These are phyloP conservation scores for Kregervanrija fluxuum DNA, from an alignment of 805 yeast species.

Conservation along the genomic window DNA sequence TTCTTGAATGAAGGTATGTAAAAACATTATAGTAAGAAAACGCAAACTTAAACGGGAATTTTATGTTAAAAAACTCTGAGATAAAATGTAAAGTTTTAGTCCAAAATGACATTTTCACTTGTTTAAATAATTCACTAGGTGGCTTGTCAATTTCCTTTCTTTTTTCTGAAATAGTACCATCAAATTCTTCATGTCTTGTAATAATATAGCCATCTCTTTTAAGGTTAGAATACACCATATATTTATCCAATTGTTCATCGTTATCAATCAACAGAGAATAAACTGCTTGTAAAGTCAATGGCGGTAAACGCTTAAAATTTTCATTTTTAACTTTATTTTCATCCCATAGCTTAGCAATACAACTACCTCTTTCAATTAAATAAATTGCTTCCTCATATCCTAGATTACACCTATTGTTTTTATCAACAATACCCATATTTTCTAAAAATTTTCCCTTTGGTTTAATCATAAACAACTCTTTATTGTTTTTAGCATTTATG, in stretches of 20 bases:
- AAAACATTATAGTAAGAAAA: conserved; percentile 14
- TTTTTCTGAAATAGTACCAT: background rate
- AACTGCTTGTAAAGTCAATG: conserved; percentile 56
- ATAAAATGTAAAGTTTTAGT: conserved; percentile 2
- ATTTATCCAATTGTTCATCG: conserved; percentile 38
- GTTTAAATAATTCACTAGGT: background rate
- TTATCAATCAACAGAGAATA: conserved; percentile 43
- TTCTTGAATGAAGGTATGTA: conserved; percentile 11
- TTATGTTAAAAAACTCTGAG: conserved; percentile 3
- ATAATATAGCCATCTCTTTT: conserved; percentile 77
- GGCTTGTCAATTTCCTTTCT: conserved; percentile 1
- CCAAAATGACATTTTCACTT: conserved; percentile 8
- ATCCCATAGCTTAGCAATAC: conserved; percentile 20
- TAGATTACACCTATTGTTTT: conserved; percentile 39
- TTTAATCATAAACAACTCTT: conserved; percentile 27
- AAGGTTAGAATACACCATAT: conserved; percentile 64
- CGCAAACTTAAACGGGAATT: conserved; percentile 9
- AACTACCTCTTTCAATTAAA: conserved; percentile 72
- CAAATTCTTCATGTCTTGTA: conserved; percentile 19
- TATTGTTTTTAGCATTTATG: conserved; percentile 7
- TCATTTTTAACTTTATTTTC: conserved; percentile 18
- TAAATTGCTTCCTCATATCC: conserved; percentile 66
- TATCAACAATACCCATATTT: conserved; percentile 59
- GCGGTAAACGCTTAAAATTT: conserved; percentile 23
- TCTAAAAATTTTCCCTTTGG: conserved; percentile 70